phyloP scores from a whole-genome alignment of 768 basidiomycete genomes.

The Naganishia kalamii region DNA sequence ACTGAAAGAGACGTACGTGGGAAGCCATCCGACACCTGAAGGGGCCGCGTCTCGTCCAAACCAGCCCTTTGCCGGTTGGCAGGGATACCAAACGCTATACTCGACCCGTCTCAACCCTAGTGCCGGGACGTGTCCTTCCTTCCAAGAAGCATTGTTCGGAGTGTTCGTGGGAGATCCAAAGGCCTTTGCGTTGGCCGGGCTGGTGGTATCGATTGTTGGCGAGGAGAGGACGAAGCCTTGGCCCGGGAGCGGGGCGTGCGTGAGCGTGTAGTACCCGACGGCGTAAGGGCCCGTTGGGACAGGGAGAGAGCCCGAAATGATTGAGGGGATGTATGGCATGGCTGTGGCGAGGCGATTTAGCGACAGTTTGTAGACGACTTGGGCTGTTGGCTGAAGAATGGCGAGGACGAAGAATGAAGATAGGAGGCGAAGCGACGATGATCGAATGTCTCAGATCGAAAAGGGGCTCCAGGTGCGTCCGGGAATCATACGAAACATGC shows the following conservation, averaged over 20 bases:
- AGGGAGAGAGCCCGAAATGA: constrained; percentile 15
- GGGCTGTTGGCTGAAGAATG: background rate
- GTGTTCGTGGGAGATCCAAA: background rate
- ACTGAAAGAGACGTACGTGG: constrained; percentile 3
- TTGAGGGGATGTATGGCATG: constrained; percentile 15
- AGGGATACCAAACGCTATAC: constrained; percentile 23
- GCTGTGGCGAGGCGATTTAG: background rate
- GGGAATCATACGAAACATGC: too few relatives aligned
- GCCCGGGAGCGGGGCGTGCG: background rate
- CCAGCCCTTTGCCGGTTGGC: constrained; percentile 10
- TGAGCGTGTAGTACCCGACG: constrained; percentile 19
- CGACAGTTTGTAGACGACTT: background rate
- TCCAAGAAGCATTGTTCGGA: background rate
- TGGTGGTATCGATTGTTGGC: background rate
- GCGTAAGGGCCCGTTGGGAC: background rate
- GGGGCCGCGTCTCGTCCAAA: constrained; percentile 13
- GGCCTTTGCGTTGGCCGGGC: background rate
- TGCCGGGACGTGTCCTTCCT: background rate
- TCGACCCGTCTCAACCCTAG: constrained; percentile 17
- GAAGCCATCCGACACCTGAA: constrained; percentile 14
- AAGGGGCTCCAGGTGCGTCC: background rate
- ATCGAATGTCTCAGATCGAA: background rate
- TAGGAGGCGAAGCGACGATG: background rate
- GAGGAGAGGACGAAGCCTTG: constrained; percentile 6
- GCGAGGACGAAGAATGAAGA: background rate